phyloP scores from a whole-genome alignment of 108 stramenopile species.

The Nitzschia sp. region DNA sequence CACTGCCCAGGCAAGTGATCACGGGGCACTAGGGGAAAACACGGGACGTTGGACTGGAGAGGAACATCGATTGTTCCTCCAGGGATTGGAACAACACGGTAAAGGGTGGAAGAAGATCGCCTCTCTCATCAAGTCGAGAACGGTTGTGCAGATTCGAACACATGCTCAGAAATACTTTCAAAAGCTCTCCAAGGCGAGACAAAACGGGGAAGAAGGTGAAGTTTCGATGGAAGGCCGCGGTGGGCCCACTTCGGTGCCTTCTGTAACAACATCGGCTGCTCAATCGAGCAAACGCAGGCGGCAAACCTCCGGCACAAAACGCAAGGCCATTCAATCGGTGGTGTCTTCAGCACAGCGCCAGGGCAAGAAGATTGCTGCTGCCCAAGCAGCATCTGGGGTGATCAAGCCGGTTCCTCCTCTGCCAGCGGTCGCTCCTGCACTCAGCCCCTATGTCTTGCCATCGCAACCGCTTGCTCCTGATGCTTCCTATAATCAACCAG shows the following conservation, averaged over 20 bases:
- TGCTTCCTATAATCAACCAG: neutral
- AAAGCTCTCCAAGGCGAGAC: constrained; percentile 94
- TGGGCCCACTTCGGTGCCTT: constrained; percentile 30
- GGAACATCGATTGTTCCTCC: constrained; percentile 93
- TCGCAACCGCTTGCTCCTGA: neutral
- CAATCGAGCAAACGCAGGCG: constrained; percentile 44
- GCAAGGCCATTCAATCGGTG: constrained; percentile 78
- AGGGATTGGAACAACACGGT: constrained; percentile 92
- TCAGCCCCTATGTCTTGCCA: constrained; percentile 67
- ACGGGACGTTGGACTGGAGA: constrained; percentile 98
- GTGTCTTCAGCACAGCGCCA: constrained; percentile 65
- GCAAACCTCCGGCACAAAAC: constrained; percentile 71
- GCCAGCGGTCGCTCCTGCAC: constrained; percentile 59
- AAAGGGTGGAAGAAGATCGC: constrained; percentile 96
- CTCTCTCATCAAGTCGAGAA: constrained; percentile 88
- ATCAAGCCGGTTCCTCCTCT: constrained; percentile 41
- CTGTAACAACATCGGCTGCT: constrained; percentile 25
- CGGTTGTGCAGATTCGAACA: constrained; percentile 96
- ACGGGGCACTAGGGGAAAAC: constrained; percentile 64
- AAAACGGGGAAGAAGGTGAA: constrained; percentile 80
- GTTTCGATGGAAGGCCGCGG: constrained; percentile 61
- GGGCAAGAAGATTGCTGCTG: constrained; percentile 60
- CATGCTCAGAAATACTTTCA: constrained; percentile 99
- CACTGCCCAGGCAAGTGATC: constrained; percentile 23
- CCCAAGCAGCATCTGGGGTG: constrained; percentile 27